Conservation (phyloP, 2,329 filamentous ascomycete species). For the Fusarium torulosum region DNA sequence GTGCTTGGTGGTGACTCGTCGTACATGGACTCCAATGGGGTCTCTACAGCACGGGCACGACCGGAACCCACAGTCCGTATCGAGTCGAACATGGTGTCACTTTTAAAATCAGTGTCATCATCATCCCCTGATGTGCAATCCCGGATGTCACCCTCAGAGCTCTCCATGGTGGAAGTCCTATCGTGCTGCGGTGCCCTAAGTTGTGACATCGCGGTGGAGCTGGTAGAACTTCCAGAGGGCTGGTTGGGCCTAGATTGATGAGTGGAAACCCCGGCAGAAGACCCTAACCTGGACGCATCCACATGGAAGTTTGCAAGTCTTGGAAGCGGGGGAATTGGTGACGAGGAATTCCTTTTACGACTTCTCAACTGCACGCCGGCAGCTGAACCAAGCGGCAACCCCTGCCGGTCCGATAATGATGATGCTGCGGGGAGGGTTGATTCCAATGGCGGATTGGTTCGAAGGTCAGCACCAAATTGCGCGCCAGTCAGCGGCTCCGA, state of each 20-base stretch:
- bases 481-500: conserved; percentile 63
- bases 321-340: conserved; percentile 68
- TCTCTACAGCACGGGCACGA: conserved; percentile 74
- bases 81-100: conserved; percentile 82
- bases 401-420: conserved; percentile 40
- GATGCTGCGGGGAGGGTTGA: conserved; percentile 43
- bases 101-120: conserved; percentile 82
- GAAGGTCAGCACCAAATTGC: conserved; percentile 48
- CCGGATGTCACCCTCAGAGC: conserved; percentile 76
- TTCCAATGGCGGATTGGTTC: conserved; percentile 46
- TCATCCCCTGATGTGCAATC: conserved; percentile 77
- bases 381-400: conserved; percentile 46
- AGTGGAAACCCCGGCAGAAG: conserved; percentile 55
- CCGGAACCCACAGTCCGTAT: conserved; percentile 77
- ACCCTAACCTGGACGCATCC: conserved; percentile 63
- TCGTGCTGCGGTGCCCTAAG: conserved; percentile 52
- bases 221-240: conserved; percentile 58
- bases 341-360: conserved; percentile 62
- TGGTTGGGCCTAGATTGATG: conserved; percentile 57
- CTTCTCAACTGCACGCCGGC: conserved; percentile 45
- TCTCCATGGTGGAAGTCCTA: conserved; percentile 70
- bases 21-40: conserved; percentile 83
- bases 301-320: conserved; percentile 67
- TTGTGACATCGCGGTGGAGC: conserved; percentile 59
- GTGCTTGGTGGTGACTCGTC: conserved; percentile 79